phyloP scores from a whole-genome alignment of 2,329 filamentous ascomycete genomes.

The Penicillium sp. region DNA sequence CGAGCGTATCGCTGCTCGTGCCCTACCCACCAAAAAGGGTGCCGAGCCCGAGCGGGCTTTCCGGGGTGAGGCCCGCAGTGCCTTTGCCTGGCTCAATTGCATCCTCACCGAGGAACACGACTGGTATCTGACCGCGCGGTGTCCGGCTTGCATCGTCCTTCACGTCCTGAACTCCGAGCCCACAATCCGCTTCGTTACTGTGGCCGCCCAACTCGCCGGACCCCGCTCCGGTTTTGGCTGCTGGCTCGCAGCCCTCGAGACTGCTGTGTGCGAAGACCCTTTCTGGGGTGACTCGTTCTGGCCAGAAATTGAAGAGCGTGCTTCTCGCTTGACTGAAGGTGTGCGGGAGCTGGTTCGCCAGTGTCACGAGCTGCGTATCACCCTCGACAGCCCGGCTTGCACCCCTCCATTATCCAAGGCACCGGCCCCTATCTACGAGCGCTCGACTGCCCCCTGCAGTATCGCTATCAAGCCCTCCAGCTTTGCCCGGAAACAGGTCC shows the following conservation, averaged over 20 bases:
- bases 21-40: constrained; percentile 45
- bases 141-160: constrained; percentile 47
- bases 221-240: constrained; percentile 36
- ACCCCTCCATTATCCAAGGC: constrained; percentile 14
- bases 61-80: constrained; percentile 52
- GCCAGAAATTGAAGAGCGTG: constrained; percentile 41
- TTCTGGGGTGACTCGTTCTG: constrained; percentile 44
- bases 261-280: constrained; percentile 40
- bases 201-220: constrained; percentile 40
- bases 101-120: constrained; percentile 55
- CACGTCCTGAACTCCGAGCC: constrained; percentile 45
- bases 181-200: constrained; percentile 42
- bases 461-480: constrained; percentile 30
- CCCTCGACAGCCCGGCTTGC: constrained; percentile 21
- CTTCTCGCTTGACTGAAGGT: constrained; percentile 35
- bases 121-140: constrained; percentile 55
- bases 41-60: constrained; percentile 56
- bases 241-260: constrained; percentile 38
- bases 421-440: constrained; percentile 20
- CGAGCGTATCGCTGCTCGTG: constrained; percentile 49
- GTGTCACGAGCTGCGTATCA: constrained; percentile 35
- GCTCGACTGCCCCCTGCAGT: constrained; percentile 18
- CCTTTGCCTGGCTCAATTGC: constrained; percentile 57
- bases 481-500: constrained; percentile 31
- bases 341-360: constrained; percentile 40